These are phyloP conservation scores for Dothistroma septosporum DNA, from an alignment of 2,329 filamentous ascomycete genomes.

Conservation along the genomic window DNA sequence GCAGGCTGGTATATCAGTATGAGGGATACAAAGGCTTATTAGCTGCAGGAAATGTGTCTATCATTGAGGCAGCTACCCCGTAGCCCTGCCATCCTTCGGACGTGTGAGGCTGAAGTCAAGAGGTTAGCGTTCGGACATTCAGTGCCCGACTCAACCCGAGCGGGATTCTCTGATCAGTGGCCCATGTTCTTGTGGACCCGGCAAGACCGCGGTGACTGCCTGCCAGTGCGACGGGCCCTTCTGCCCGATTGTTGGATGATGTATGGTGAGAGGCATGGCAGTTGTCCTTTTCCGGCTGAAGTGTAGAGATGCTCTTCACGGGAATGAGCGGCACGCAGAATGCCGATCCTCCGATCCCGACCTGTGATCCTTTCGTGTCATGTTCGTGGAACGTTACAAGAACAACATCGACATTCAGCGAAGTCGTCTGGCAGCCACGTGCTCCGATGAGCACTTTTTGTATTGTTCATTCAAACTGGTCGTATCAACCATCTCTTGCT, in stretches of 20 bases:
- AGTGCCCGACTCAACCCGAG: neutral
- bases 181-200: neutral
- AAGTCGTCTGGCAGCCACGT: neutral
- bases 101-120: neutral
- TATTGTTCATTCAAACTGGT: neutral
- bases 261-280: too few relatives aligned
- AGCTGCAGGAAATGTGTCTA: neutral
- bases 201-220: too few relatives aligned
- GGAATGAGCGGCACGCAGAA: too few relatives aligned
- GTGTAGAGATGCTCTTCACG: too few relatives aligned
- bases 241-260: too few relatives aligned
- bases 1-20: neutral
- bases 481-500: too few relatives aligned
- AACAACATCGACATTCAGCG: neutral
- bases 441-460: neutral
- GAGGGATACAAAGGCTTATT: neutral
- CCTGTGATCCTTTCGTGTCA: neutral
- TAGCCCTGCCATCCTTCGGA: neutral
- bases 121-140: neutral
- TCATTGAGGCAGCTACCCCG: neutral
- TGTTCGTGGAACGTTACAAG: neutral
- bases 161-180: neutral
- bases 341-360: too few relatives aligned
- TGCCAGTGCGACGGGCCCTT: too few relatives aligned
- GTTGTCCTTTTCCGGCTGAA: too few relatives aligned